A percentile compares a stretch with the other conserved stretches of the same genome.
Conservation (phyloP, 169 alveolate genomes). For the Fabrea salina region DNA sequence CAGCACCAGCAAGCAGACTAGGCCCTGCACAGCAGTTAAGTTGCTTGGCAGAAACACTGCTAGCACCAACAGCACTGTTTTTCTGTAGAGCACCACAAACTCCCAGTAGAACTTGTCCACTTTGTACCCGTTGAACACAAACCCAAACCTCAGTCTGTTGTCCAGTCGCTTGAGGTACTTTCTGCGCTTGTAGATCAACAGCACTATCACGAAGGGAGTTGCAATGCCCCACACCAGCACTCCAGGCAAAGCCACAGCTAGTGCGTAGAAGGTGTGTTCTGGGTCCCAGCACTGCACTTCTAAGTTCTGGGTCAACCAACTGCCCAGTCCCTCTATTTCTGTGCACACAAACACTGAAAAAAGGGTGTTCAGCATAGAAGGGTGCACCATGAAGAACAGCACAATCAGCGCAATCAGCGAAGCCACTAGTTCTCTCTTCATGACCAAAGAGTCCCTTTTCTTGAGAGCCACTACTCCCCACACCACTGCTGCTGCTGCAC, state of each 20-base stretch:
- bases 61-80: slow-evolving; percentile 26
- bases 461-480: no score
- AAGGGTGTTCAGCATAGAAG: slow-evolving; percentile 20
- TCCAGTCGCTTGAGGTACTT: neutral
- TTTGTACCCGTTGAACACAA: slow-evolving; percentile 44
- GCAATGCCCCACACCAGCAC: slow-evolving; percentile 50
- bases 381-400: slow-evolving; percentile 37
- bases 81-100: slow-evolving; percentile 36
- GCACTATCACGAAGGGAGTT: slow-evolving; percentile 33
- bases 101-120: slow-evolving; percentile 43
- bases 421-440: no score
- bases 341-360: neutral
- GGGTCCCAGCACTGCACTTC: slow-evolving; percentile 25
- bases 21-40: slow-evolving; percentile 27
- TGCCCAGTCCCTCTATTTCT: slow-evolving; percentile 21
- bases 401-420: no score
- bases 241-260: slow-evolving; percentile 39
- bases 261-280: slow-evolving; percentile 11
- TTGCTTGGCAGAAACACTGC: slow-evolving; percentile 22
- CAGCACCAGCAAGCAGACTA: slow-evolving; percentile 30
- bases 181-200: neutral
- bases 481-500: no score
- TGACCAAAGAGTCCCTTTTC: no score
- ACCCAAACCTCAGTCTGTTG: slow-evolving; percentile 37
- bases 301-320: slow-evolving; percentile 19